Percentiles rank a stretch among this genome's conserved stretches.
Conservation (phyloP, 1,284 basidiomycete genomes). For the Stygiomarasmius scandens region DNA sequence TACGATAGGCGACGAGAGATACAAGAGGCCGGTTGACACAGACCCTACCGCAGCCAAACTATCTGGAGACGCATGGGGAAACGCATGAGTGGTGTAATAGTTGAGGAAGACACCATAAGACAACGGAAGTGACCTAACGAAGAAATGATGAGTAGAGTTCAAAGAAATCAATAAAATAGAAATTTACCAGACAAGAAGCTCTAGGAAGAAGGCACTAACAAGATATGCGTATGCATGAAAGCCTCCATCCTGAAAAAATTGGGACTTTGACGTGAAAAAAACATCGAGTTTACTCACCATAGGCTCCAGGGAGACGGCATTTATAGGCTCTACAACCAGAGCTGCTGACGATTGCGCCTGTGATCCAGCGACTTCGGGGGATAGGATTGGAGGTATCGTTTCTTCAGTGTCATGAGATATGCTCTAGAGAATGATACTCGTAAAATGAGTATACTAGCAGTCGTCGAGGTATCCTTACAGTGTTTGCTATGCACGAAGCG, state of each 20-base stretch:
- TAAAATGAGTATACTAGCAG: too few species aligned
- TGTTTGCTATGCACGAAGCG: too few species aligned
- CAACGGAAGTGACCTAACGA: slow-evolving; percentile 14
- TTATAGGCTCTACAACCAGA: neutral
- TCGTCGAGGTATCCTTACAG: too few species aligned
- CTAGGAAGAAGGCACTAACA: slow-evolving; percentile 14
- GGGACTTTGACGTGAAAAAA: neutral
- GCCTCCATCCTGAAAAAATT: slow-evolving; percentile 14
- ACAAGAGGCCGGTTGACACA: slow-evolving; percentile 12
- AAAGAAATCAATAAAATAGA: too few species aligned
- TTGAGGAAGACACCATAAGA: slow-evolving; percentile 19
- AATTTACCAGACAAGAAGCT: slow-evolving; percentile 16
- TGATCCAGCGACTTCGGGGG: too few species aligned
- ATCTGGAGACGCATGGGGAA: slow-evolving; percentile 1
- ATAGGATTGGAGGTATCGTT: too few species aligned
- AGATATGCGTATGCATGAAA: slow-evolving; percentile 19
- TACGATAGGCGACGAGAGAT: slow-evolving; percentile 12
- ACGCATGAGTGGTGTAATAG: slow-evolving; percentile 14
- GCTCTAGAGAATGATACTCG: too few species aligned
- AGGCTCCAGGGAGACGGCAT: slow-evolving; percentile 7
- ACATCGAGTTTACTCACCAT: slow-evolving; percentile 2
- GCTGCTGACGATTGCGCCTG: too few species aligned
- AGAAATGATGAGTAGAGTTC: too few species aligned
- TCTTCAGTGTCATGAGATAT: too few species aligned
- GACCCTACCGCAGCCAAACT: slow-evolving; percentile 15